Conservation (phyloP, 208 protist species). For the Endotrypanum monterogeii region DNA sequence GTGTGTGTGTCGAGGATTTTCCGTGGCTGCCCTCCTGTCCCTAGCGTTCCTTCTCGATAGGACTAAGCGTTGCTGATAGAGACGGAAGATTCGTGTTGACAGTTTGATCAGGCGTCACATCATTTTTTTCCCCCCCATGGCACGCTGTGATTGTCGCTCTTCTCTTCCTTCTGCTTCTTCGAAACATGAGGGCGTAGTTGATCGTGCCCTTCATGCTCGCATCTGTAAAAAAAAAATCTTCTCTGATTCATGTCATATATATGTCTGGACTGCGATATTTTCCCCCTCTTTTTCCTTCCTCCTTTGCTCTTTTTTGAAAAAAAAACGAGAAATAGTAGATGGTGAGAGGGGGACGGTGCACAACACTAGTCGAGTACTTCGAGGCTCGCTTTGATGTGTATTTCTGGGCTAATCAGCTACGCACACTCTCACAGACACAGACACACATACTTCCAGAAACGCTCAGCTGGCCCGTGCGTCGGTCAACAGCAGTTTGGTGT, state of each 20-base stretch:
- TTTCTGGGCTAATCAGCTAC: background rate
- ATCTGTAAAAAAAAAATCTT: background rate
- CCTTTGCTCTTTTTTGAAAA: background rate
- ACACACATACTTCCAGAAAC: background rate
- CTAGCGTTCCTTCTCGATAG: too few species aligned
- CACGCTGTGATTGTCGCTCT: background rate
- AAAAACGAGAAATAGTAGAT: too few species aligned
- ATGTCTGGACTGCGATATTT: background rate
- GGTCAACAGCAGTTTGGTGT: background rate
- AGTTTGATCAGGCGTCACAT: background rate
- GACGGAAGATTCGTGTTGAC: background rate
- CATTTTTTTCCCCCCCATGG: background rate
- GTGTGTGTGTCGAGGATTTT: background rate
- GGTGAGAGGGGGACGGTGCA: too few species aligned
- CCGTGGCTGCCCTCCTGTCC: background rate
- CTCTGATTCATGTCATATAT: too few species aligned
- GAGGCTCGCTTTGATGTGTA: background rate
- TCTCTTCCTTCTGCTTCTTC: background rate
- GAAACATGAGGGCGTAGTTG: background rate
- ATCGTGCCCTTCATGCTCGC: background rate
- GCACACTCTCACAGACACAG: background rate
- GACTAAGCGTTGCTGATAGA: too few species aligned
- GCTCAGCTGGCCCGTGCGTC: too few species aligned
- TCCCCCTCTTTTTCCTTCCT: slow-evolving; percentile 19
- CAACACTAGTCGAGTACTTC: background rate